Evolutionary conservation across 495 filamentous ascomycete species (phyloP).

Genomic region (Penicillium daleae): DNA sequence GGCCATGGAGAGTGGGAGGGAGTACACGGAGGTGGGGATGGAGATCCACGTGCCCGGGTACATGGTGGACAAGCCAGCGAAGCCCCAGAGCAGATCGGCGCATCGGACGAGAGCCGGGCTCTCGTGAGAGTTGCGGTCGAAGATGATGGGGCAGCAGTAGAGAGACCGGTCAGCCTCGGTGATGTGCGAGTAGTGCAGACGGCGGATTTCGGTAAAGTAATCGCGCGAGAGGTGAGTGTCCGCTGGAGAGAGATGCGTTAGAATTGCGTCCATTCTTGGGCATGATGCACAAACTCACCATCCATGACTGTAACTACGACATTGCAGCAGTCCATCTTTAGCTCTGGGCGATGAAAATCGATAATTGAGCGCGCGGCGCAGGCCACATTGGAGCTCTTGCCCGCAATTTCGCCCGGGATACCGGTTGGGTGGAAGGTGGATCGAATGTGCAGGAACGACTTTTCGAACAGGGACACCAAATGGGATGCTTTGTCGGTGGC

Average conservation of each 20-base stretch:
- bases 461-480: slow-evolving; percentile 57
- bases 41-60: slow-evolving; percentile 61
- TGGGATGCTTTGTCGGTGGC: slow-evolving; percentile 56
- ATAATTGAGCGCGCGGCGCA: slow-evolving; percentile 66
- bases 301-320: slow-evolving; percentile 73
- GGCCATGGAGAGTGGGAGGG: slow-evolving; percentile 62
- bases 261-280: neutral
- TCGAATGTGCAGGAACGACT: slow-evolving; percentile 62
- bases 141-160: slow-evolving; percentile 71
- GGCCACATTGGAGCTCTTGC: slow-evolving; percentile 70
- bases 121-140: slow-evolving; percentile 69
- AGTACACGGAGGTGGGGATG: slow-evolving; percentile 73
- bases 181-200: slow-evolving; percentile 57
- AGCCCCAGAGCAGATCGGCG: slow-evolving; percentile 68
- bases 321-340: slow-evolving; percentile 52
- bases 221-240: slow-evolving; percentile 69
- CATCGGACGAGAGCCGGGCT: slow-evolving; percentile 68
- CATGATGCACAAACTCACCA: slow-evolving; percentile 48
- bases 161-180: slow-evolving; percentile 60
- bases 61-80: slow-evolving; percentile 66
- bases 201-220: slow-evolving; percentile 65
- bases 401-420: slow-evolving; percentile 64
- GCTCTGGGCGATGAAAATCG: slow-evolving; percentile 49
- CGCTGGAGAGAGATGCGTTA: slow-evolving; percentile 43
- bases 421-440: slow-evolving; percentile 64